These are phyloP conservation scores for Albatrellus ellisii DNA, from an alignment of 768 basidiomycete genomes.

Conservation along the genomic window DNA sequence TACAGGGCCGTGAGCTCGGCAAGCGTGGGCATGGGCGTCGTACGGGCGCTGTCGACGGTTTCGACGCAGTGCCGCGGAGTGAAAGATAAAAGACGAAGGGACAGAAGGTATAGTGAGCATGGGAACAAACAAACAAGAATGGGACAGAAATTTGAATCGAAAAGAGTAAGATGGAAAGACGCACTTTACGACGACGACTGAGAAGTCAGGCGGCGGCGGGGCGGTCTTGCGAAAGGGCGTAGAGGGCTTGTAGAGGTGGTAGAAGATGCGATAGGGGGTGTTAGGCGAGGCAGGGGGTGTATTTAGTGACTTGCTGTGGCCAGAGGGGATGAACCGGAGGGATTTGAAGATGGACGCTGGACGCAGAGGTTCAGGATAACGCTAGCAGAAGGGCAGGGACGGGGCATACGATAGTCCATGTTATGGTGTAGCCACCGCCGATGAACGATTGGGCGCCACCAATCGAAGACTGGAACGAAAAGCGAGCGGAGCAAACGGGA, in stretches of 20 bases:
- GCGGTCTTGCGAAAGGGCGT: constrained; percentile 71
- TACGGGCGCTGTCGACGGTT: constrained; percentile 47
- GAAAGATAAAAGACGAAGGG: no score
- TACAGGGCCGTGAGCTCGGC: constrained; percentile 69
- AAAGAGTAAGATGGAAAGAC: constrained; percentile 15
- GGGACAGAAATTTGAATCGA: background rate
- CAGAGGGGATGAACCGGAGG: constrained; percentile 60
- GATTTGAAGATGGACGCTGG: constrained; percentile 56
- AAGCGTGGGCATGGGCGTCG: constrained; percentile 70
- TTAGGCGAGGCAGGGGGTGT: constrained; percentile 12
- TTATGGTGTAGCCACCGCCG: constrained; percentile 35
- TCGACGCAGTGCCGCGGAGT: no score
- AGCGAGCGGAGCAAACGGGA: constrained; percentile 17
- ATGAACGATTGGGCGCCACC: constrained; percentile 53
- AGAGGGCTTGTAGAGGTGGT: constrained; percentile 83
- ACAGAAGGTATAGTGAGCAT: no score
- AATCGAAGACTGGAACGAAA: constrained; percentile 29
- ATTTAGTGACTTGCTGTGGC: constrained; percentile 38
- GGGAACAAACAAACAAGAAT: no score
- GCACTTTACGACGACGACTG: constrained; percentile 77
- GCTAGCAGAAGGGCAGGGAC: background rate
- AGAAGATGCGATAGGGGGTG: constrained; percentile 56
- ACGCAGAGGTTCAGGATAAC: constrained; percentile 3
- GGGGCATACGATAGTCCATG: constrained; percentile 38
- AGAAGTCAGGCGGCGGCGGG: constrained; percentile 75